phyloP scores from a whole-genome alignment of 2,329 filamentous ascomycete species.

The Penicillium vulpinum region DNA sequence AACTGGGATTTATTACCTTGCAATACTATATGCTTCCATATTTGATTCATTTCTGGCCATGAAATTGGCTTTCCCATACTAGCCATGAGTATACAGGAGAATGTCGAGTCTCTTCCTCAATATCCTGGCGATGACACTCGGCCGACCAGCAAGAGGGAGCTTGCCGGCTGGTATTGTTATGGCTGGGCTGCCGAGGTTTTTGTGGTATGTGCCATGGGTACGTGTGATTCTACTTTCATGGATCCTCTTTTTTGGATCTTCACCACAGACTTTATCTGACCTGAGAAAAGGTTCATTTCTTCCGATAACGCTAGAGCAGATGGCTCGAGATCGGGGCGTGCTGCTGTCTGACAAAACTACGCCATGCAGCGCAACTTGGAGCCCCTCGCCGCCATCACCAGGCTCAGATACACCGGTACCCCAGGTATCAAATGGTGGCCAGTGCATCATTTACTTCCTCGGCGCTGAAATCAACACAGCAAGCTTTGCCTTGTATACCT shows the following conservation, averaged over 20 bases:
- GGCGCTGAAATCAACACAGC: slow-evolving; percentile 91
- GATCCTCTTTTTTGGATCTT: neutral
- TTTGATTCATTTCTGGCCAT: neutral
- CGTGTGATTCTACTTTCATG: slow-evolving; percentile 8
- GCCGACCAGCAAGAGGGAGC: slow-evolving; percentile 83
- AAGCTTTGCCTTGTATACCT: slow-evolving; percentile 98
- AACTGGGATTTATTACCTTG: neutral
- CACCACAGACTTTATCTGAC: slow-evolving; percentile 16
- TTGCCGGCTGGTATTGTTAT: slow-evolving; percentile 94
- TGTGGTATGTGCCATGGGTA: slow-evolving; percentile 81
- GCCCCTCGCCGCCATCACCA: slow-evolving; percentile 37
- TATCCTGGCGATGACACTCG: slow-evolving; percentile 85
- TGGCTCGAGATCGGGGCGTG: slow-evolving; percentile 89
- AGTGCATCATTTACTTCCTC: slow-evolving; percentile 80
- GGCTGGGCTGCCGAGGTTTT: slow-evolving; percentile 96
- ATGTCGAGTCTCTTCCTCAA: slow-evolving; percentile 46
- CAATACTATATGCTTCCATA: neutral
- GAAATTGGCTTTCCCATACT: neutral
- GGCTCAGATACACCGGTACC: slow-evolving; percentile 2
- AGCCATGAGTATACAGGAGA: slow-evolving; percentile 3
- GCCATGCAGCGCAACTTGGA: slow-evolving; percentile 69
- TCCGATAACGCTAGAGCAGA: slow-evolving; percentile 88
- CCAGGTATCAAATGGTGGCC: slow-evolving; percentile 47
- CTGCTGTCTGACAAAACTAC: slow-evolving; percentile 73
- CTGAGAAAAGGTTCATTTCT: slow-evolving; percentile 77